Evolutionary conservation across 2,329 filamentous ascomycete genomes (phyloP), one percentile per base, ranked within the genome.

Genomic region (Penicillium sp.): DNA sequence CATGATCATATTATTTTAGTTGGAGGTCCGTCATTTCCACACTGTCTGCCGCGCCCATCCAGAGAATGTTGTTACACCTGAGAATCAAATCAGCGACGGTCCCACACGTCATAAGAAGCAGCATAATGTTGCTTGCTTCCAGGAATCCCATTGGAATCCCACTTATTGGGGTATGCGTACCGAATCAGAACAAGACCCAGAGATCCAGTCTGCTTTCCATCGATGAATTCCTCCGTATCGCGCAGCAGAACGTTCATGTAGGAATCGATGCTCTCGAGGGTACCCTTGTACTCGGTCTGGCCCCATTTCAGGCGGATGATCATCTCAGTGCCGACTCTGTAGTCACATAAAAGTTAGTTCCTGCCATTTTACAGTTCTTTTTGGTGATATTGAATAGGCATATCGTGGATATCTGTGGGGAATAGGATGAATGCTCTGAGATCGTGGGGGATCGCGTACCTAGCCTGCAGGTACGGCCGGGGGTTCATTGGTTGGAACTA

Each of bases 161-260:
- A 19, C 19, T 19, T 23, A 23, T 23, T 10, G 29, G 31, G 26
- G 13, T 21, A 51, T 48, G 69, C 81, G 60, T 77, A 96, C 89
- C 93, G 83, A 71, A 99, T 98, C 69, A 99, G 77, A 46, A 99
- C 93, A 78, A 96, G 90, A 7, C 95, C 95, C 64, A 99, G 79
- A 49, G 86, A 86, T 56, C 92, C 93, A 35, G 89, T 92, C 74
- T 87, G 88, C 83, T 96, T 90, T 67, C 91, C 89, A 73, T 92
- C 87, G 71, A 96, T 90, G 78, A 89, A 97, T 78, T 99, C 95
- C 78, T 96, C 91, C 51, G 93, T 93, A 69, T 89, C 88, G 65
- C 88, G 87, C 62, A 99, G 85, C 80, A 98, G 92, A 63, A 99
- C 88, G 81, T 99, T 99, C 93, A 99, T 98, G 82, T 99, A 99